A percentile compares a stretch with the other conserved stretches of the same genome.
Evolutionary conservation across 2,329 filamentous ascomycete genomes (phyloP).

Genomic region (Dothistroma septosporum): DNA sequence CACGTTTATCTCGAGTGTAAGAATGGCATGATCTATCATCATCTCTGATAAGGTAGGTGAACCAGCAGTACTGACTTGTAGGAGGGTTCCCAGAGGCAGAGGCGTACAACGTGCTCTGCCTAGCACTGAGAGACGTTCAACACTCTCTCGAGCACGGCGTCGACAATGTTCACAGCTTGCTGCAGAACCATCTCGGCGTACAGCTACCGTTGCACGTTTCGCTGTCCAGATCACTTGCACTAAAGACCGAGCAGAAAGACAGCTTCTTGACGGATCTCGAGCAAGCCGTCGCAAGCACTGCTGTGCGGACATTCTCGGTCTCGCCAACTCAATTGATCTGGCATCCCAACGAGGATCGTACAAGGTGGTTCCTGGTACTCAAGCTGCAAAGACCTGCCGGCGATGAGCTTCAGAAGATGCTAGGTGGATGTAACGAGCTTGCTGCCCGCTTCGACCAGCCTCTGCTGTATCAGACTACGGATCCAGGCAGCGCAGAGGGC

Average conservation of each 20-base stretch:
- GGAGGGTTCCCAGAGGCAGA: conserved; percentile 53
- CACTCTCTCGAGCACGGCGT: conserved; percentile 4
- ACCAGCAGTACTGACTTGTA: conserved; percentile 17
- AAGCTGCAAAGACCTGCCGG: conserved; percentile 45
- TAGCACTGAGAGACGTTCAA: conserved; percentile 38
- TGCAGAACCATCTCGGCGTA: conserved; percentile 72
- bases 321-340: conserved; percentile 52
- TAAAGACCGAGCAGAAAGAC: conserved; percentile 68
- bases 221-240: conserved; percentile 73
- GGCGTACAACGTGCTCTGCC: conserved; percentile 42
- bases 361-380: conserved; percentile 80
- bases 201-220: conserved; percentile 85
- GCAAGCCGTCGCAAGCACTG: conserved; percentile 38
- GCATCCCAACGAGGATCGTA: conserved; percentile 63
- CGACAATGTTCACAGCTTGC: conserved; percentile 59
- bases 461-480: conserved; percentile 57
- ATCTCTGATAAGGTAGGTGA: background rate
- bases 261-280: conserved; percentile 59
- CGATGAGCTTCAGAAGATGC: conserved; percentile 48
- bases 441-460: conserved; percentile 62
- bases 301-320: conserved; percentile 46
- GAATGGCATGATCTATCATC: conserved; percentile 32
- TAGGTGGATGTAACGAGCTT: conserved; percentile 63
- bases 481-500: conserved; percentile 22
- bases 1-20: conserved; percentile 92